Percentiles rank a stretch among this genome's conserved stretches.
Evolutionary conservation across 2,329 filamentous ascomycete genomes (phyloP).

Genomic region (Coniella vitis): DNA sequence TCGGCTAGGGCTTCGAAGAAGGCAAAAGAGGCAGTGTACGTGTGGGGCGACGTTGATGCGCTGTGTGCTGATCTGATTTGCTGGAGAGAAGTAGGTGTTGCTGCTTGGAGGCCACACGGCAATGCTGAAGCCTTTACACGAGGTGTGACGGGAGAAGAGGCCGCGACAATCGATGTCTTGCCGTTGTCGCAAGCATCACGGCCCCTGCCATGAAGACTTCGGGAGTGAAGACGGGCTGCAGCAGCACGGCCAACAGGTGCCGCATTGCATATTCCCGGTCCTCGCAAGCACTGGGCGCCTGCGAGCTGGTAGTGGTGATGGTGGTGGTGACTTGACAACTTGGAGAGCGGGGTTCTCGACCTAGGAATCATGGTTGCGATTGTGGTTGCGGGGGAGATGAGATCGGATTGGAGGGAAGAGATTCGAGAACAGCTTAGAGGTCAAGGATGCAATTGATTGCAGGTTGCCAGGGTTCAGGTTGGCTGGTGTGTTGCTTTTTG

Average conservation of each 20-base stretch:
- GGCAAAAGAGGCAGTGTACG: slow-evolving; percentile 71
- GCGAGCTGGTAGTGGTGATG: background rate
- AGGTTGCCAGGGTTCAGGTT: too few species aligned
- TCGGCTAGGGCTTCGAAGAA: slow-evolving; percentile 80
- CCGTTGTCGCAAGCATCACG: background rate
- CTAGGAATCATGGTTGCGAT: background rate
- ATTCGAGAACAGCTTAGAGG: too few species aligned
- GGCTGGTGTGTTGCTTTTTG: too few species aligned
- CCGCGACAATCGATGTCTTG: background rate
- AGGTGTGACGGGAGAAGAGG: background rate
- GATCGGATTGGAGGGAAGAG: background rate
- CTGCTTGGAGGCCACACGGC: background rate
- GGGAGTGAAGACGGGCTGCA: slow-evolving; percentile 6
- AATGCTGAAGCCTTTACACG: background rate
- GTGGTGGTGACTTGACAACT: background rate
- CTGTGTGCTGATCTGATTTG: background rate
- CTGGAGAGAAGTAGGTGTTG: background rate
- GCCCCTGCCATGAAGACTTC: background rate
- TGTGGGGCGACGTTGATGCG: slow-evolving; percentile 23
- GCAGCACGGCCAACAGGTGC: background rate
- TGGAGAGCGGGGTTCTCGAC: slow-evolving; percentile 5
- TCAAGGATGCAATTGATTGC: too few species aligned
- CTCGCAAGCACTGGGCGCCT: background rate
- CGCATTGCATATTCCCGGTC: background rate
- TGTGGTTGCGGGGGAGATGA: background rate